Evolutionary conservation across 495 filamentous ascomycete species (phyloP).

Genomic region (Penicillium roqueforti): DNA sequence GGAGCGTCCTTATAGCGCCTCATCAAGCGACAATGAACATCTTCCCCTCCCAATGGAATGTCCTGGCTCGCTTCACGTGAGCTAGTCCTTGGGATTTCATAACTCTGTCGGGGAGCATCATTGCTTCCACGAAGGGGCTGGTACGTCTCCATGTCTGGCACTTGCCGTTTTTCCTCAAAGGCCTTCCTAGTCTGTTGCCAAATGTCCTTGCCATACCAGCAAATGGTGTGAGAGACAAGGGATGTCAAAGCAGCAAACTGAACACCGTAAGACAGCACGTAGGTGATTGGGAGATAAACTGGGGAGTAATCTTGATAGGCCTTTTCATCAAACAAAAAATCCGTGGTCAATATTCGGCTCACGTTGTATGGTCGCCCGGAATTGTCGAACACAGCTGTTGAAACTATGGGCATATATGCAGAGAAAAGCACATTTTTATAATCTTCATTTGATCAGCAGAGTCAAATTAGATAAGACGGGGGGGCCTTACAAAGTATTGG

Average conservation of each 20-base stretch:
- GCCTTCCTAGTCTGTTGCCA: slow-evolving; percentile 27
- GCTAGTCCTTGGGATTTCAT: slow-evolving; percentile 9
- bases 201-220: slow-evolving; percentile 31
- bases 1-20: slow-evolving; percentile 59
- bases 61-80: slow-evolving; percentile 20
- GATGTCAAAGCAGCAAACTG: slow-evolving; percentile 79
- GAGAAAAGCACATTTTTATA: slow-evolving; percentile 74
- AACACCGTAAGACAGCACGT: slow-evolving; percentile 74
- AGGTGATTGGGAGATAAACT: slow-evolving; percentile 79
- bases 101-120: slow-evolving; percentile 7
- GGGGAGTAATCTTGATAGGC: slow-evolving; percentile 75
- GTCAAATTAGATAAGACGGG: background rate
- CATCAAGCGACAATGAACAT: slow-evolving; percentile 61
- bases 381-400: slow-evolving; percentile 73
- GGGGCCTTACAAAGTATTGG: slow-evolving; percentile 53
- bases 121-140: slow-evolving; percentile 17
- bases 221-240: slow-evolving; percentile 26
- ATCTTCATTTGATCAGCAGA: slow-evolving; percentile 32
- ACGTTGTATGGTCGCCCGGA: slow-evolving; percentile 75
- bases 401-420: slow-evolving; percentile 74
- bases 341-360: slow-evolving; percentile 65
- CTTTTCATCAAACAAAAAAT: slow-evolving; percentile 68
- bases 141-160: slow-evolving; percentile 23
- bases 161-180: slow-evolving; percentile 22
- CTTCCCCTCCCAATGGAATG: slow-evolving; percentile 34